A percentile compares a stretch with the other conserved stretches of the same genome.
Conservation (phyloP, 2,329 filamentous ascomycete species). For the Plectosphaerella plurivora region DNA sequence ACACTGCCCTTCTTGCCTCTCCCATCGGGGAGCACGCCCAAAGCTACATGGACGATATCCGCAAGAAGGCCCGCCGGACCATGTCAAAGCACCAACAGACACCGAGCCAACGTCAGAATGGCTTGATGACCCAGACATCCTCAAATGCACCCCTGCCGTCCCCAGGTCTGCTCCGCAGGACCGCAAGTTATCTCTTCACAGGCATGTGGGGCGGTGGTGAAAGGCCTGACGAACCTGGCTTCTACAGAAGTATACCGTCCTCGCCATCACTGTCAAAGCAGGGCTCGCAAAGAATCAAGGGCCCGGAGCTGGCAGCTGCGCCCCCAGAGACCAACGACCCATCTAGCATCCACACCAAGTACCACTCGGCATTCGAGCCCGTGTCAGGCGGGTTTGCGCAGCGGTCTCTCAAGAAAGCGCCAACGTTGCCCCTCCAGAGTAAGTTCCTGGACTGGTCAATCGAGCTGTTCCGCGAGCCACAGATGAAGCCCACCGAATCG, state of each 20-base stretch:
- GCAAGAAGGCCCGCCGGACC: constrained; percentile 43
- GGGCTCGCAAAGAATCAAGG: constrained; percentile 33
- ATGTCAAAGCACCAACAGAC: constrained; percentile 37
- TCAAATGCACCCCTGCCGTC: constrained; percentile 39
- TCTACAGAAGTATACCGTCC: constrained; percentile 12
- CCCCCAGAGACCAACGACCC: constrained; percentile 75
- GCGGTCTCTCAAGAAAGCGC: constrained; percentile 53
- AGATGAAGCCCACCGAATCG: constrained; percentile 94
- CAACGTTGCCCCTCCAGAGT: constrained; percentile 72
- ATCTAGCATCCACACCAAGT: constrained; percentile 60
- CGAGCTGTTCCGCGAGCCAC: constrained; percentile 95
- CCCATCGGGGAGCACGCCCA: constrained; percentile 68
- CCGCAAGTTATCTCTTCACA: constrained; percentile 56
- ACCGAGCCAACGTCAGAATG: constrained; percentile 37
- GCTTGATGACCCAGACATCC: constrained; percentile 18
- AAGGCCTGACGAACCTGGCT: constrained; percentile 17
- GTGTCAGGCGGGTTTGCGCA: constrained; percentile 71
- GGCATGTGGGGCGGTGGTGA: constrained; percentile 44
- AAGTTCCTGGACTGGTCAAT: constrained; percentile 93
- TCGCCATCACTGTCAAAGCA: constrained; percentile 29
- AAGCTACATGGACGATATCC: constrained; percentile 69
- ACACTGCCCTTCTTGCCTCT: constrained; percentile 73
- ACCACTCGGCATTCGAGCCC: constrained; percentile 73
- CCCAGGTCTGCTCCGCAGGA: constrained; percentile 57
- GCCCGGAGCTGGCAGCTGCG: constrained; percentile 36